A percentile compares a stretch with the other conserved stretches of the same genome.
Evolutionary conservation across 345 rosid genomes (phyloP).

Genomic region (Eutrema yunnanense): DNA sequence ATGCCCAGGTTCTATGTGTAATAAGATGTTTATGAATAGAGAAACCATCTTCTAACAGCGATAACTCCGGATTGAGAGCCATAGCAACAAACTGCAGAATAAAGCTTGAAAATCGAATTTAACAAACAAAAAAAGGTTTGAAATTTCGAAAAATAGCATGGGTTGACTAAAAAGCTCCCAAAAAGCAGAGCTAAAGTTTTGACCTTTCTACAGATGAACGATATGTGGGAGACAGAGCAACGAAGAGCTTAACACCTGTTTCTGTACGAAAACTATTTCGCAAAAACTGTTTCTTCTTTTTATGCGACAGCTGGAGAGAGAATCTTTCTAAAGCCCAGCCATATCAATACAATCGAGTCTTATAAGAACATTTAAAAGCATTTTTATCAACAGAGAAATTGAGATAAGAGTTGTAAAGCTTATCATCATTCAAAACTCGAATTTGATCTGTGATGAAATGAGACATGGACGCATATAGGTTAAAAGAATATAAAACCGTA

Average conservation of each 20-base stretch:
- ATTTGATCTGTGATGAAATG: too few relatives aligned
- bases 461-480: too few relatives aligned
- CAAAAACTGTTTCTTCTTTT: background rate
- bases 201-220: background rate
- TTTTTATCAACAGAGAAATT: too few relatives aligned
- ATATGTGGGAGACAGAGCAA: background rate
- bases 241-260: background rate
- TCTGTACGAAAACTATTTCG: background rate
- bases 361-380: too few relatives aligned
- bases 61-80: too few relatives aligned
- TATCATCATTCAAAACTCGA: too few relatives aligned
- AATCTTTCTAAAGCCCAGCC: background rate
- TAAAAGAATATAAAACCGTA: too few relatives aligned
- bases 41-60: too few relatives aligned
- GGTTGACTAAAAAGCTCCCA: background rate
- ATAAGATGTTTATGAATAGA: too few relatives aligned
- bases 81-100: too few relatives aligned
- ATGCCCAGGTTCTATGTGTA: background rate
- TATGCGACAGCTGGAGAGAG: background rate
- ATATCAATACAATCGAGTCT: background rate
- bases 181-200: background rate
- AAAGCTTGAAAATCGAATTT: too few relatives aligned
- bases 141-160: background rate
- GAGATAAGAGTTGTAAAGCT: too few relatives aligned
- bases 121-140: background rate